These are phyloP conservation scores for Lupinus albus DNA, from an alignment of 306 rosid species.

Conservation along the genomic window DNA sequence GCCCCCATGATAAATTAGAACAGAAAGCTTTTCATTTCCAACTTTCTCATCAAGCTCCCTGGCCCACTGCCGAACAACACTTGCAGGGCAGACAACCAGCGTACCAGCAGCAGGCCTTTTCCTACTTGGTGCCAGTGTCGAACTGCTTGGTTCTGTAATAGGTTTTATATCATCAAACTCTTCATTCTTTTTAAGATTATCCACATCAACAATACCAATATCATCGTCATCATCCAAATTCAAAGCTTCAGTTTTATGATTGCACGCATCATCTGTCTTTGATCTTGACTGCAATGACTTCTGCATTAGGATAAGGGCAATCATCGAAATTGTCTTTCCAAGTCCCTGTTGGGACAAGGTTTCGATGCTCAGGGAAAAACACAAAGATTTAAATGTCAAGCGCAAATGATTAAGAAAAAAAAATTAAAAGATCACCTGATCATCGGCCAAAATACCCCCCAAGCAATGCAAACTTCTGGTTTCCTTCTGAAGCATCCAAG, in stretches of 20 bases:
- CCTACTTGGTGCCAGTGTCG: conserved; percentile 57
- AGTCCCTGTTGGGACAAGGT: conserved; percentile 76
- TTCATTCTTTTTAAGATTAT: conserved; percentile 49
- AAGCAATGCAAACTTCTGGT: conserved; percentile 89
- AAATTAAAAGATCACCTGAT: conserved; percentile 64
- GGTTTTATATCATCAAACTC: conserved; percentile 55
- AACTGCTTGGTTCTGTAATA: conserved; percentile 58
- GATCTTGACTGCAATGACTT: conserved; percentile 61
- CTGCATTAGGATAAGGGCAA: conserved; percentile 89
- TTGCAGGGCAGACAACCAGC: conserved; percentile 96
- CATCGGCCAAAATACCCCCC: conserved; percentile 99
- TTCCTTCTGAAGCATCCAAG: conserved; percentile 98
- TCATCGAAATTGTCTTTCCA: conserved; percentile 95
- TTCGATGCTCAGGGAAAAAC: conserved; percentile 30
- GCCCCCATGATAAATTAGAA: conserved; percentile 88
- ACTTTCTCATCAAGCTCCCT: conserved; percentile 92
- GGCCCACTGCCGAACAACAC: conserved; percentile 96
- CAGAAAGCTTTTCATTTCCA: conserved; percentile 66
- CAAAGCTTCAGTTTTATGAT: conserved; percentile 75
- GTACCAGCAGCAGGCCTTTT: conserved; percentile 97
- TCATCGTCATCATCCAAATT: conserved; percentile 89
- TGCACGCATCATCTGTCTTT: conserved; percentile 57
- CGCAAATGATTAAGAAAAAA: conserved; percentile 18
- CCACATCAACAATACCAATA: conserved; percentile 48
- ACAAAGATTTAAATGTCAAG: conserved; percentile 24